A percentile compares a stretch with the other conserved stretches of the same genome.
phyloP scores from a whole-genome alignment of 2,329 filamentous ascomycete genomes.

The Aspergillus cejpii region DNA sequence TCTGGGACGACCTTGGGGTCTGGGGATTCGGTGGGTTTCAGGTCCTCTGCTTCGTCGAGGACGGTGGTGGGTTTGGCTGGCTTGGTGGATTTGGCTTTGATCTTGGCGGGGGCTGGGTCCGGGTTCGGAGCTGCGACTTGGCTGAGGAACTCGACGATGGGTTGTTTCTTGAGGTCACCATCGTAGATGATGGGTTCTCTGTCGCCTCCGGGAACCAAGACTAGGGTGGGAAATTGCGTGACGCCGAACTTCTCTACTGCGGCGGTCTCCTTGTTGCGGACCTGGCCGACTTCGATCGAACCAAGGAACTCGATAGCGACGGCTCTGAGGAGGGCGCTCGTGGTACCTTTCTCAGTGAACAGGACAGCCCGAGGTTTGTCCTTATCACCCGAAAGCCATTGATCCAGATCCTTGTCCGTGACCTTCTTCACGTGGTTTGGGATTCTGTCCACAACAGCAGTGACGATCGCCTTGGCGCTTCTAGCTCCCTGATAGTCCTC shows the following conservation, averaged over 20 bases:
- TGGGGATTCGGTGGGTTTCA: slow-evolving; percentile 49
- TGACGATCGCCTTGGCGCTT: slow-evolving; percentile 77
- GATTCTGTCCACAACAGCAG: slow-evolving; percentile 78
- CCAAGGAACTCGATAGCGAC: slow-evolving; percentile 87
- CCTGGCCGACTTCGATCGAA: slow-evolving; percentile 70
- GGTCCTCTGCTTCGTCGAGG: slow-evolving; percentile 37
- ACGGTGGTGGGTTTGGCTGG: slow-evolving; percentile 44
- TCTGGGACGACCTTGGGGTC: slow-evolving; percentile 44
- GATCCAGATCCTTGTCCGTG: slow-evolving; percentile 69
- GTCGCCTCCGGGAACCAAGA: slow-evolving; percentile 67
- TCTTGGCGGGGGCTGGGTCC: slow-evolving; percentile 53
- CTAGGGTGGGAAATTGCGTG: slow-evolving; percentile 67
- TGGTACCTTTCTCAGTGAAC: slow-evolving; percentile 89
- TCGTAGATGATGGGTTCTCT: slow-evolving; percentile 66
- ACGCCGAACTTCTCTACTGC: slow-evolving; percentile 69
- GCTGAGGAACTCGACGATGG: slow-evolving; percentile 74
- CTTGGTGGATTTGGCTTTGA: slow-evolving; percentile 31
- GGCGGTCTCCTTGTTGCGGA: slow-evolving; percentile 70
- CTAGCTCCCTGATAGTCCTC: slow-evolving; percentile 87
- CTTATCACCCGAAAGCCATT: slow-evolving; percentile 62
- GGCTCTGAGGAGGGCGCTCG: slow-evolving; percentile 72
- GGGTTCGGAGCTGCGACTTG: slow-evolving; percentile 73
- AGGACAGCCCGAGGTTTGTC: slow-evolving; percentile 76
- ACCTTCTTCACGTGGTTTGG: slow-evolving; percentile 83
- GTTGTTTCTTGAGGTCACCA: slow-evolving; percentile 77